Base-by-base conservation (phyloP, 176 grass and related monocot genomes). In the Musa schizocarpa region DNA sequence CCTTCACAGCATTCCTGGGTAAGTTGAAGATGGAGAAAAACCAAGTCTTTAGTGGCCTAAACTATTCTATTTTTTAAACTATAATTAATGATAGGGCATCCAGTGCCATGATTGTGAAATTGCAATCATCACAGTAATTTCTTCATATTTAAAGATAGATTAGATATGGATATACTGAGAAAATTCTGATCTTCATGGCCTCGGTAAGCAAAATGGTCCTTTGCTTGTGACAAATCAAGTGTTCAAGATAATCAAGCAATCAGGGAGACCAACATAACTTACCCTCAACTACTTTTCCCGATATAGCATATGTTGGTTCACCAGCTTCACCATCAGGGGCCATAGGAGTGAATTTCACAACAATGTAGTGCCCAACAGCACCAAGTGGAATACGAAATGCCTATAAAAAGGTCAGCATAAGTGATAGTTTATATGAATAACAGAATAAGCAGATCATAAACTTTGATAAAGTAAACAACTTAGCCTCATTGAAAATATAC, bases 281-380 rank as follows among this genome's bases (percentile, higher is more conserved):
- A 98, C 95, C 93, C 83, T 93, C 81, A 79, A 98, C 90, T 80
- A 87, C 67, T 74, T 85, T 81, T 82, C 85, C 82, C 22, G 81
- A 91, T 81, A 82, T 75, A 74, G 77, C 81, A 84, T 89, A 94
- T 53, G 90, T 88, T 73, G 95, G 88, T 89, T 85, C 84, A 78
- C 95, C 95, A 54, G 81, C 83, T 93, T 98, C 95, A 74, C 90
- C 95, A 89, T 98, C 90, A 71, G 82, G 82, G 21, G 83, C 77
- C 86, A 81, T 84, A 62, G 90, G 95, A 89, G 75, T 91, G 78
- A 93, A 93, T 84, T 91, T 98, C 52, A 82, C 95, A 81, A 98
- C 86, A 74, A 98, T 84, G 83, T 89, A 86, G 74, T 74, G 81
- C 69, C 95, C 95, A 85, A 91, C 77, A 80, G 90, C 88, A 63